phyloP scores from a whole-genome alignment of 441 rosid species.

The Erysimum cheiri region DNA sequence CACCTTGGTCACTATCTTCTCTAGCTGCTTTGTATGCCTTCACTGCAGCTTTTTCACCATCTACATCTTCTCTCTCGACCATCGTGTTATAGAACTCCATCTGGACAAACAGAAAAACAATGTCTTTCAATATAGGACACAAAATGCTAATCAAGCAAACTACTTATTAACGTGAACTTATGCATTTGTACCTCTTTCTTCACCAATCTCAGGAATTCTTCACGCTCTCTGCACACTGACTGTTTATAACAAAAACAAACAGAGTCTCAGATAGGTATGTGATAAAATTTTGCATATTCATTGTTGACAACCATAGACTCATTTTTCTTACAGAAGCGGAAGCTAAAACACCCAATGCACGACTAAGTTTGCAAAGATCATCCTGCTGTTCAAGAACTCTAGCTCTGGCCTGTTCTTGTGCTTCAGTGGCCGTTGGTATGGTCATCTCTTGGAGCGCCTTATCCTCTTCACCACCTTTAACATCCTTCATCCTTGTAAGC shows the following conservation, averaged over 20 bases:
- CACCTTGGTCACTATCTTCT: slow-evolving; percentile 57
- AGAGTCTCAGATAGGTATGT: slow-evolving; percentile 4
- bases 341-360: slow-evolving; percentile 88
- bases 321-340: slow-evolving; percentile 83
- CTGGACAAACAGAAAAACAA: slow-evolving; percentile 47
- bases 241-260: slow-evolving; percentile 49
- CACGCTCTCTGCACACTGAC: slow-evolving; percentile 95
- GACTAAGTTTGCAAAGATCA: slow-evolving; percentile 84
- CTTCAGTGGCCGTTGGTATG: slow-evolving; percentile 62
- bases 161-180: slow-evolving; percentile 8
- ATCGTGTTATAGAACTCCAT: slow-evolving; percentile 76
- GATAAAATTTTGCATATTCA: slow-evolving; percentile 16
- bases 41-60: slow-evolving; percentile 65
- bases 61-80: slow-evolving; percentile 72
- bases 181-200: slow-evolving; percentile 74
- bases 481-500: slow-evolving; percentile 65
- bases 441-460: slow-evolving; percentile 78
- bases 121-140: slow-evolving; percentile 7
- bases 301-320: slow-evolving; percentile 15
- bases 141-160: slow-evolving; percentile 19
- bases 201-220: slow-evolving; percentile 84
- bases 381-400: slow-evolving; percentile 74
- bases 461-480: slow-evolving; percentile 62
- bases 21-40: slow-evolving; percentile 81
- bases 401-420: slow-evolving; percentile 72